These are phyloP conservation scores for Cyberlindnera euphorbiiphila DNA, from an alignment of 805 yeast genomes.

Conservation along the genomic window DNA sequence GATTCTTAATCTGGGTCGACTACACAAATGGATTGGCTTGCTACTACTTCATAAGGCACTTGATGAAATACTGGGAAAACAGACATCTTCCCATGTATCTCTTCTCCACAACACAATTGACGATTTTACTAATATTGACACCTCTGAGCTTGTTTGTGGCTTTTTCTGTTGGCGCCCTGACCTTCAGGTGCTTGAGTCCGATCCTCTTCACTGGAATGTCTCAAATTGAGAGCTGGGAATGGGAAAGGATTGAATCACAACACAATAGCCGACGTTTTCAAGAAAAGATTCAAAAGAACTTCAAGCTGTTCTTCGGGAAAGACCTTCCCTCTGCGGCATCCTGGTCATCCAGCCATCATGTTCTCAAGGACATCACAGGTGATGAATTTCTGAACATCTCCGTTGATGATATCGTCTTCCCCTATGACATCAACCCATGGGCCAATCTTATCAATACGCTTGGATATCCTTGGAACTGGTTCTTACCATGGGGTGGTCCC, in stretches of 20 bases:
- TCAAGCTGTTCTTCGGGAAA: slow-evolving; percentile 26
- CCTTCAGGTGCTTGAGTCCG: slow-evolving; percentile 57
- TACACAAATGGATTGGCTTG: slow-evolving; percentile 46
- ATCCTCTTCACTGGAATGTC: slow-evolving; percentile 65
- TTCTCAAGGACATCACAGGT: slow-evolving; percentile 9
- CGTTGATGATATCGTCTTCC: slow-evolving; percentile 70
- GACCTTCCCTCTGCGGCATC: slow-evolving; percentile 19
- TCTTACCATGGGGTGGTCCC: slow-evolving; percentile 68
- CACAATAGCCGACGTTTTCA: slow-evolving; percentile 54
- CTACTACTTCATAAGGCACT: slow-evolving; percentile 38
- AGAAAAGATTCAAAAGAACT: slow-evolving; percentile 44
- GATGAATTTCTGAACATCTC: slow-evolving; percentile 33
- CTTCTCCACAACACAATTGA: slow-evolving; percentile 47
- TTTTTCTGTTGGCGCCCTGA: slow-evolving; percentile 54
- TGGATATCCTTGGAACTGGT: slow-evolving; percentile 65
- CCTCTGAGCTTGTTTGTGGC: slow-evolving; percentile 58
- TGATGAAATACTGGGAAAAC: slow-evolving; percentile 41
- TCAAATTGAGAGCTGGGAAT: slow-evolving; percentile 91
- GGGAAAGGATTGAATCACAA: slow-evolving; percentile 72
- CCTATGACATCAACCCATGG: slow-evolving; percentile 70
- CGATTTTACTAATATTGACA: slow-evolving; percentile 49
- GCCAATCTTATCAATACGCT: slow-evolving; percentile 48
- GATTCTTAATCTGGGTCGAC: slow-evolving; percentile 69
- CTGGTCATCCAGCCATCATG: slow-evolving; percentile 21
- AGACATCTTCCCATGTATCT: slow-evolving; percentile 54